These are phyloP conservation scores for Candida ortonii DNA, from an alignment of 805 yeast genomes.

Conservation along the genomic window DNA sequence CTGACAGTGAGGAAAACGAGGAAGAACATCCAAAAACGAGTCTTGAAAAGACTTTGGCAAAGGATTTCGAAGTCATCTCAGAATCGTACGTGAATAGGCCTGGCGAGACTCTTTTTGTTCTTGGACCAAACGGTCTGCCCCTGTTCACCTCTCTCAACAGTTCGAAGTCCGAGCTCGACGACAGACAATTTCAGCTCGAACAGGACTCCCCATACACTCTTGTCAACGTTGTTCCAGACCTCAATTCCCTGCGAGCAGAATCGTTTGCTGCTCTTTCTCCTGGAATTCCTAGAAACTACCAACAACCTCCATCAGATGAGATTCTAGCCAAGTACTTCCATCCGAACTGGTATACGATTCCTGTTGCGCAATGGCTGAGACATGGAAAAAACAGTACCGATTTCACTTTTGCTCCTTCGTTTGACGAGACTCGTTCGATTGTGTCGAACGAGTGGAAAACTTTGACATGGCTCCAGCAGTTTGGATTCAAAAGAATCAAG, in stretches of 20 bases:
- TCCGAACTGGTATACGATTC: constrained; percentile 63
- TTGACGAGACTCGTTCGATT: constrained; percentile 57
- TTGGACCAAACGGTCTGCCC: constrained; percentile 66
- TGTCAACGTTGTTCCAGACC: constrained; percentile 66
- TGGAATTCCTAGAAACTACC: constrained; percentile 5
- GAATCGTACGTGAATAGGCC: constrained; percentile 48
- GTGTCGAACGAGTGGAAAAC: constrained; percentile 51
- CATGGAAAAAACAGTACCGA: constrained; percentile 37
- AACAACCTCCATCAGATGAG: constrained; percentile 33
- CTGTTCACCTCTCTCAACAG: constrained; percentile 69
- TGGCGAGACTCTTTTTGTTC: constrained; percentile 62
- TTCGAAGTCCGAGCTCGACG: constrained; percentile 70
- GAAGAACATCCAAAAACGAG: constrained; percentile 15
- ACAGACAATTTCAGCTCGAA: constrained; percentile 65
- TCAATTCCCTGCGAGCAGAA: constrained; percentile 34
- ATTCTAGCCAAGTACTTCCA: constrained; percentile 53
- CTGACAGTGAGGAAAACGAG: constrained; percentile 13
- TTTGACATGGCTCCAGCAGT: constrained; percentile 50
- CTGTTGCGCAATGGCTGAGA: constrained; percentile 64
- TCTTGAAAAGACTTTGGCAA: constrained; percentile 43
- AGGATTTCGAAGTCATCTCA: constrained; percentile 62
- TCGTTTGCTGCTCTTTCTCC: constrained; percentile 47
- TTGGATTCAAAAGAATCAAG: constrained; percentile 42
- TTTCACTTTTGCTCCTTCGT: constrained; percentile 62
- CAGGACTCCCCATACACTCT: constrained; percentile 52